Percentiles rank a stretch among this genome's conserved stretches.
Evolutionary conservation across 257 asterid species (phyloP).

Genomic region (Solanum ossicruentum): DNA sequence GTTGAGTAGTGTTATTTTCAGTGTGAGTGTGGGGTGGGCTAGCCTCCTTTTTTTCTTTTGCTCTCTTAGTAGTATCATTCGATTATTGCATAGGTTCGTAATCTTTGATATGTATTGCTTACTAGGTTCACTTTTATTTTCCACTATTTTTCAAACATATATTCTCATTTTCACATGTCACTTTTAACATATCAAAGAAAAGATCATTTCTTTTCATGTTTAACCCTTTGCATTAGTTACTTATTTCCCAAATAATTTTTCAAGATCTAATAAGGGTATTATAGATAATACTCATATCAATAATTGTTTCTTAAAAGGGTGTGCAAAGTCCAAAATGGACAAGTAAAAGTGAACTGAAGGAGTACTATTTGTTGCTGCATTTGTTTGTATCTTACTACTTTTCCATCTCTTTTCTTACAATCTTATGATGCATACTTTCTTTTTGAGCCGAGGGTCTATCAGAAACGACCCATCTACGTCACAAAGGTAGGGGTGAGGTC

Average conservation of each 20-base stretch:
- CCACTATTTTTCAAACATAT: background rate
- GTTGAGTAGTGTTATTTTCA: background rate
- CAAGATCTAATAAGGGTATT: background rate
- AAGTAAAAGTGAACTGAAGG: background rate
- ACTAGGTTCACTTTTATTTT: background rate
- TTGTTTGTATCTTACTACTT: background rate
- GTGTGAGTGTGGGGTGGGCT: background rate
- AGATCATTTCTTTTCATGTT: background rate
- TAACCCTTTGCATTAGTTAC: background rate
- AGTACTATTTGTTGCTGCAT: background rate
- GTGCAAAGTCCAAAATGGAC: background rate
- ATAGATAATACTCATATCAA: background rate
- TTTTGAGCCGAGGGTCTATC: too few relatives aligned
- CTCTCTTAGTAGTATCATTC: background rate
- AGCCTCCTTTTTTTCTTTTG: background rate
- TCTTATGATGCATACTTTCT: background rate
- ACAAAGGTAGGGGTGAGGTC: background rate
- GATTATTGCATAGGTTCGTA: background rate
- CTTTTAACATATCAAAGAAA: background rate
- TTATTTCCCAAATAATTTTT: too few relatives aligned
- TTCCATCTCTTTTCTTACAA: background rate
- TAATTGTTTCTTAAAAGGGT: background rate
- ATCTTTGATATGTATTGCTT: background rate
- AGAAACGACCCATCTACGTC: background rate
- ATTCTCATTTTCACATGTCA: background rate